Evolutionary conservation across 352 stramenopile genomes (phyloP).

Genomic region (Blastocystis sp.): DNA sequence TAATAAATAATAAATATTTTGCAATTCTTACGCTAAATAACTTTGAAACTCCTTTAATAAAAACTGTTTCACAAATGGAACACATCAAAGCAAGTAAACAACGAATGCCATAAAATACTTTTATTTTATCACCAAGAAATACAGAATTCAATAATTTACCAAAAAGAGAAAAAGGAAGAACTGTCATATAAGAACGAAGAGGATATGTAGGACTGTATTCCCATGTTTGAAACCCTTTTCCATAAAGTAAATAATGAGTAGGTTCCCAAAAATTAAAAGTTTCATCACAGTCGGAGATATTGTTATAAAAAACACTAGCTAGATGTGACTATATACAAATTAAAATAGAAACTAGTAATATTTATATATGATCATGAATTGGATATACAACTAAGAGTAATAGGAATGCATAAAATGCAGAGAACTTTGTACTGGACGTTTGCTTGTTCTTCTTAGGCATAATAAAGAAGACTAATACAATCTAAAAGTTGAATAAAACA

Average conservation of each 20-base stretch:
- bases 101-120: slow-evolving; percentile 59
- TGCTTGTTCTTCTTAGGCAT: too few relatives aligned
- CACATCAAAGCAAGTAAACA: slow-evolving; percentile 50
- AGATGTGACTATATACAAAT: too few relatives aligned
- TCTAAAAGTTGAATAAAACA: too few relatives aligned
- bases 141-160: slow-evolving; percentile 12
- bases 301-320: slow-evolving; percentile 43
- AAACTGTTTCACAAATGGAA: slow-evolving; percentile 52
- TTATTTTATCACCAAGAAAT: slow-evolving; percentile 41
- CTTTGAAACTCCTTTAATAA: slow-evolving; percentile 51
- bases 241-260: slow-evolving; percentile 57
- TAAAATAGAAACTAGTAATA: too few relatives aligned
- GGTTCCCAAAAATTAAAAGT: slow-evolving; percentile 70
- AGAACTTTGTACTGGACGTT: too few relatives aligned
- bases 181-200: slow-evolving; percentile 59
- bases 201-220: slow-evolving; percentile 61
- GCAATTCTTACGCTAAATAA: slow-evolving; percentile 51
- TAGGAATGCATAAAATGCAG: too few relatives aligned
- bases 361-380: too few relatives aligned
- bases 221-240: slow-evolving; percentile 66
- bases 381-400: too few relatives aligned
- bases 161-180: slow-evolving; percentile 47
- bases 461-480: too few relatives aligned
- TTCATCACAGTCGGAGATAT: slow-evolving; percentile 64
- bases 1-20: slow-evolving; percentile 51